These are phyloP conservation scores for Phytophthora pisi DNA, from an alignment of 352 stramenopile genomes.

Conservation along the genomic window DNA sequence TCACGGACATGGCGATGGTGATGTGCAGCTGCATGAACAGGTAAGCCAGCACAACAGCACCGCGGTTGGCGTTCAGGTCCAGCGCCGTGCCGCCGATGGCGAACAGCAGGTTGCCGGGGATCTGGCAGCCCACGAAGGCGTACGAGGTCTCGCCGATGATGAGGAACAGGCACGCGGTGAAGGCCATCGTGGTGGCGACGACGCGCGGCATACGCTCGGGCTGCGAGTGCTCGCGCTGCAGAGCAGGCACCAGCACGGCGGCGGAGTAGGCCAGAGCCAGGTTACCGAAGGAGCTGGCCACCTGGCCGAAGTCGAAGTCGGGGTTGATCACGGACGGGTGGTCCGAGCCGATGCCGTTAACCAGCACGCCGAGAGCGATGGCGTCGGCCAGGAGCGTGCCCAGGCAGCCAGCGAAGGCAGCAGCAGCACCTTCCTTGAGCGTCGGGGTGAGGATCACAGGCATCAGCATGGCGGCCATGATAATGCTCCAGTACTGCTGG, in stretches of 20 bases:
- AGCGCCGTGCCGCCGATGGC: slow-evolving; percentile 52
- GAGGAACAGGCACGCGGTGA: slow-evolving; percentile 56
- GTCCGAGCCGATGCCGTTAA: slow-evolving; percentile 46
- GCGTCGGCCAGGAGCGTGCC: slow-evolving; percentile 61
- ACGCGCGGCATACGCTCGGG: slow-evolving; percentile 63
- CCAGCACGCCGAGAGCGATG: slow-evolving; percentile 52
- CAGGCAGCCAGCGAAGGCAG: slow-evolving; percentile 58
- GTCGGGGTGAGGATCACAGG: slow-evolving; percentile 65
- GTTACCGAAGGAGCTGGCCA: slow-evolving; percentile 66
- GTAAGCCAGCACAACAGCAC: slow-evolving; percentile 58
- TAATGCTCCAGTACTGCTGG: slow-evolving; percentile 60
- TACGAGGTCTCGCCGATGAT: slow-evolving; percentile 53
- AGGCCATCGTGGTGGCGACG: slow-evolving; percentile 51
- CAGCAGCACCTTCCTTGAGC: slow-evolving; percentile 61
- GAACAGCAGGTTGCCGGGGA: slow-evolving; percentile 67
- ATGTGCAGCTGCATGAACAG: slow-evolving; percentile 75
- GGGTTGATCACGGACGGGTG: slow-evolving; percentile 45
- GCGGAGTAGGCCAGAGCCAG: slow-evolving; percentile 62
- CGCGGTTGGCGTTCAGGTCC: slow-evolving; percentile 49
- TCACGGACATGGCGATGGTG: slow-evolving; percentile 64
- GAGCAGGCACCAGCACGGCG: slow-evolving; percentile 59
- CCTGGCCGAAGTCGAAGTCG: slow-evolving; percentile 52
- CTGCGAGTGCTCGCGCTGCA: slow-evolving; percentile 69
- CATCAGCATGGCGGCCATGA: slow-evolving; percentile 60
- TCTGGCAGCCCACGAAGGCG: slow-evolving; percentile 62